phyloP scores from a whole-genome alignment of 2,329 filamentous ascomycete species.

The Penicillium sp. region DNA sequence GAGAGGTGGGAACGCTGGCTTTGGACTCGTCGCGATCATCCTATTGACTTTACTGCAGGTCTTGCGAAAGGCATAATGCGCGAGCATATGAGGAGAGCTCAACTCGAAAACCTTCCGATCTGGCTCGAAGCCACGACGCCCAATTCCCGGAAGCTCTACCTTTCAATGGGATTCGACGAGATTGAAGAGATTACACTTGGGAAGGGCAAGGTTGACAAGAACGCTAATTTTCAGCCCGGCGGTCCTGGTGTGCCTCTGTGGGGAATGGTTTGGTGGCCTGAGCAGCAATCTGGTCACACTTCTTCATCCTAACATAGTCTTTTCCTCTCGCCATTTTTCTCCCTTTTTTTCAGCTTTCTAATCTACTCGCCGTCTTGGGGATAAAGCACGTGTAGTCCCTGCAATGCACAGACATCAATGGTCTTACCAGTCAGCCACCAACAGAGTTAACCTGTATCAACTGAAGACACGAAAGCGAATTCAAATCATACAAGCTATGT shows the following conservation, averaged over 20 bases:
- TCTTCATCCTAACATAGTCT: not conserved
- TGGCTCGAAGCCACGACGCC: conserved; percentile 29
- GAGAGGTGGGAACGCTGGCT: conserved; percentile 14
- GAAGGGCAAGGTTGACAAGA: conserved; percentile 23
- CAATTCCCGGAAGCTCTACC: conserved; percentile 21
- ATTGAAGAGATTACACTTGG: conserved; percentile 25
- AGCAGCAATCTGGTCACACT: not conserved
- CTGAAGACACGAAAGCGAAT: not conserved
- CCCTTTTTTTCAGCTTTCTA: too few species aligned
- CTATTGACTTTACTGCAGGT: conserved; percentile 11
- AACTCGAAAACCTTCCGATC: conserved; percentile 23
- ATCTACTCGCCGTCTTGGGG: not conserved
- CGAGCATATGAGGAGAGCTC: conserved; percentile 20
- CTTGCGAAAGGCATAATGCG: conserved; percentile 24
- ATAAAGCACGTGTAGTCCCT: not conserved
- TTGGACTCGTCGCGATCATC: not conserved
- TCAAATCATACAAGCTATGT: not conserved
- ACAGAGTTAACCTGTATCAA: not conserved
- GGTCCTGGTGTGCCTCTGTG: conserved; percentile 24
- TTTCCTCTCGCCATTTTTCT: not conserved
- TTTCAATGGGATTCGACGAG: conserved; percentile 27
- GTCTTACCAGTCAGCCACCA: not conserved
- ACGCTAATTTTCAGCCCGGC: conserved; percentile 17
- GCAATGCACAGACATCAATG: not conserved
- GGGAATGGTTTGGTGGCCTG: conserved; percentile 32